These are phyloP conservation scores for Cystofilobasidium ferigula DNA, from an alignment of 768 basidiomycete species.

Conservation along the genomic window DNA sequence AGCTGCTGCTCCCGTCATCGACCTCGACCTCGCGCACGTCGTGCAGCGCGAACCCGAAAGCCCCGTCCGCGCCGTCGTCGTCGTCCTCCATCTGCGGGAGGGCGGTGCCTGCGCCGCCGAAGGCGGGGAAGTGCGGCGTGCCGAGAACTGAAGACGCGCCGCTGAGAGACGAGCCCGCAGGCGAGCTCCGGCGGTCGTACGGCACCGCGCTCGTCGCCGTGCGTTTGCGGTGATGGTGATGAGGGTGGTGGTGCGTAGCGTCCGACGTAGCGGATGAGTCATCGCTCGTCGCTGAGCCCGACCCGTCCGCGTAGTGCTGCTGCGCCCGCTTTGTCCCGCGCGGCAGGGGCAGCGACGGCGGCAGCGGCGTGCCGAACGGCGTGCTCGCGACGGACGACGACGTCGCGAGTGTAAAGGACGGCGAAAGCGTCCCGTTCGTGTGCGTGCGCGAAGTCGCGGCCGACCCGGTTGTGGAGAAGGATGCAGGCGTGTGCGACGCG, in stretches of 20 bases:
- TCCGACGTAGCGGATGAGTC: neutral
- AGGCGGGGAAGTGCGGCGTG: neutral
- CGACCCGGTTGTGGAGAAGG: neutral
- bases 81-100: conserved; percentile 1
- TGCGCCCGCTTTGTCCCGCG: neutral
- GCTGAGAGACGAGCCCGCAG: neutral
- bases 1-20: no score
- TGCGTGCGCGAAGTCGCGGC: neutral
- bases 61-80: neutral
- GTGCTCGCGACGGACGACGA: conserved; percentile 12
- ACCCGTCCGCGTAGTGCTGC: neutral
- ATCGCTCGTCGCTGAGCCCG: neutral
- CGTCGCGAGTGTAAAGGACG: neutral
- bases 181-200: neutral
- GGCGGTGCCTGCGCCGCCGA: neutral
- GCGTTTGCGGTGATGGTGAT: neutral
- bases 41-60: neutral
- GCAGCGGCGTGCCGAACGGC: neutral
- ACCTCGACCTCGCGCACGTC: neutral
- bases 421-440: neutral
- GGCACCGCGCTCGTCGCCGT: neutral
- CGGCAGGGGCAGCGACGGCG: neutral
- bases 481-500: no score
- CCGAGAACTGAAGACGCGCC: neutral
- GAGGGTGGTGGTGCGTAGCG: neutral